Percentiles rank a stretch among this genome's conserved stretches.
phyloP scores from a whole-genome alignment of 1,284 basidiomycete genomes.

The Anthracocystis setariae region DNA sequence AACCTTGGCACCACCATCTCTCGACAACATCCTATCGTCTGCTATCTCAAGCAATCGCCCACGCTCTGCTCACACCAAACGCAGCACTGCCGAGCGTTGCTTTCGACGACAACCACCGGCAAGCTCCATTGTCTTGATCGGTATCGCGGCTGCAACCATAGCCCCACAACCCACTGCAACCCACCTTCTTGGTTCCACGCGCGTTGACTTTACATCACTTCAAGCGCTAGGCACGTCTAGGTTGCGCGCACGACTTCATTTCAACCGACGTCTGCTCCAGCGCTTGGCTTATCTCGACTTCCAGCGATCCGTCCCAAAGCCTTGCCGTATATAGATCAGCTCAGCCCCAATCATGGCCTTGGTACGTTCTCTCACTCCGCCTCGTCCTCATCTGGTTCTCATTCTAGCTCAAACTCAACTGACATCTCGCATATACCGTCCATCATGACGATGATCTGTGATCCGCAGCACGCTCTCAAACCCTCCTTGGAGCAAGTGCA shows the following conservation, averaged over 20 bases:
- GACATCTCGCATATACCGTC: not conserved
- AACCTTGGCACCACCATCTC: not conserved
- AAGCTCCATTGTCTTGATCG: no score
- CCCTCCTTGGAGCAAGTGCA: slow-evolving; percentile 62
- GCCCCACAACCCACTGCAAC: not conserved
- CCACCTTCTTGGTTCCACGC: slow-evolving; percentile 7
- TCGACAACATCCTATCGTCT: not conserved
- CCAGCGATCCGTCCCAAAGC: slow-evolving; percentile 4
- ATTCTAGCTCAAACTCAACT: not conserved
- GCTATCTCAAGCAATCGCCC: slow-evolving; percentile 3
- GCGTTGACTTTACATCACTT: slow-evolving; percentile 8
- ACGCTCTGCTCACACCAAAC: not conserved
- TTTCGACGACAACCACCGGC: not conserved
- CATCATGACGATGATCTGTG: slow-evolving; percentile 8
- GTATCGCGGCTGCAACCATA: not conserved
- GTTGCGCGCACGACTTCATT: not conserved
- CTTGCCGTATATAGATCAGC: slow-evolving; percentile 8
- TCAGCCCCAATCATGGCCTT: slow-evolving; percentile 28
- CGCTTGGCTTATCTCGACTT: not conserved
- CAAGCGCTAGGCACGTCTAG: not conserved
- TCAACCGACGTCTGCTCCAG: not conserved
- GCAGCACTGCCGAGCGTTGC: not conserved
- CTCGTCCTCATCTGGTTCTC: not conserved
- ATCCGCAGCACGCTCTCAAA: slow-evolving; percentile 37
- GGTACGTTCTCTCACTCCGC: slow-evolving; percentile 13